phyloP scores from a whole-genome alignment of 2,329 filamentous ascomycete species.

The Metarhizium brunneum region DNA sequence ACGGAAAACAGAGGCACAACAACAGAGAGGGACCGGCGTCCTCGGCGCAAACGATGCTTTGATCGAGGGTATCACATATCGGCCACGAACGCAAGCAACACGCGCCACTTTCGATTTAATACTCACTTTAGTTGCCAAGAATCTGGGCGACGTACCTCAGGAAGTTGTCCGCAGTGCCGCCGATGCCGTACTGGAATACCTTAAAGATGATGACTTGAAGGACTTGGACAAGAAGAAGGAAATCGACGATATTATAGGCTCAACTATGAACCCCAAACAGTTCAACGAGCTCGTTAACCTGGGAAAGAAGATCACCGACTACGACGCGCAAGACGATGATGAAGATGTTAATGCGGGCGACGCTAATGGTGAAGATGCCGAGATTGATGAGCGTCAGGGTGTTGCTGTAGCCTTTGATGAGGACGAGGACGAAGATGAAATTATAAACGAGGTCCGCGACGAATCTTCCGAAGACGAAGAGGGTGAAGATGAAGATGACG shows the following conservation, averaged over 20 bases:
- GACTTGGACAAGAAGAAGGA: conserved; percentile 98
- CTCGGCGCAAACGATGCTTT: conserved; percentile 76
- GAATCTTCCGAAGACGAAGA: conserved; percentile 77
- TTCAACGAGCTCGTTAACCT: conserved; percentile 96
- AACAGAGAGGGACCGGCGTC: conserved; percentile 65
- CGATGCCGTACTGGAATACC: conserved; percentile 78
- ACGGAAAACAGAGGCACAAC: conserved; percentile 63
- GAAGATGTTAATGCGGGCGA: conserved; percentile 71
- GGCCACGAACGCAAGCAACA: conserved; percentile 83
- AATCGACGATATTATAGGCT: conserved; percentile 86
- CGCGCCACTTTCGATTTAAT: conserved; percentile 92
- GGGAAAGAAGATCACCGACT: conserved; percentile 98
- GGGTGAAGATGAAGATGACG: conserved; percentile 42
- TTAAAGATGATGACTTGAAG: conserved; percentile 93
- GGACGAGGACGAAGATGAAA: conserved; percentile 70
- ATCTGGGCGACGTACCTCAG: conserved; percentile 85
- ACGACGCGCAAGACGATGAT: conserved; percentile 92
- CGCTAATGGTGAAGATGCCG: conserved; percentile 54
- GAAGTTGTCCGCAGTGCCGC: conserved; percentile 89
- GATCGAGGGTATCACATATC: conserved; percentile 86
- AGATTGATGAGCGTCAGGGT: conserved; percentile 89
- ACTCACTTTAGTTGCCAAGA: conserved; percentile 77
- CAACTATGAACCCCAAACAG: conserved; percentile 71
- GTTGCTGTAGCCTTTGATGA: conserved; percentile 97
- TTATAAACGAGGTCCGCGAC: conserved; percentile 80